Base-by-base conservation (phyloP, 164 flowering plant species). In the Umbilicus rupestris region DNA sequence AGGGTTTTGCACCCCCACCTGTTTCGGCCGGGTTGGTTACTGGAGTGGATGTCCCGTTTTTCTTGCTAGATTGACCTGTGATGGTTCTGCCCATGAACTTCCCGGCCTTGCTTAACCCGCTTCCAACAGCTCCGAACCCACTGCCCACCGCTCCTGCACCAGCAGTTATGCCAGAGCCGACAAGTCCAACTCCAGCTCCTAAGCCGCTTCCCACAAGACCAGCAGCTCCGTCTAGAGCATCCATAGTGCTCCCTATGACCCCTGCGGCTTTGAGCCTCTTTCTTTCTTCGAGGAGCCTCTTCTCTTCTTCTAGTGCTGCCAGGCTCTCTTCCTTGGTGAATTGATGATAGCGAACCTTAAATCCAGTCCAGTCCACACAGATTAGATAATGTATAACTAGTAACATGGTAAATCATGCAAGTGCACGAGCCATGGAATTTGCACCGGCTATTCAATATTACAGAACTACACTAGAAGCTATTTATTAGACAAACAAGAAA, bases 211-310 rank as follows among this genome's bases (percentile, higher is more conserved):
- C 89, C 15, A 85, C 90, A 46, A 80, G 59, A 2, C 80, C 77
- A n/a, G 84, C 85, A 17, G 87, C 97, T 60, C 92, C 94, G 50
- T 81, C 94, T 17, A 90, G 75, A 41, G 97, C 99, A 72, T 95
- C 99, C 96, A 95, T 88, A 1, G 96, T 88, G 83, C 97, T 92
- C 26, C 97, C 97, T 20, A 92, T 87, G 19, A 87, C 76, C 49
- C 97, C 97, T 6, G 80, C 89, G 68, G 81, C 96, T 73, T 88
- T 91, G 73, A 91, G 75, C 71, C 79, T 87, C 80, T 84, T 86
- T 59, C 93, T 80, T 70, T 83, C 82, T 75, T 94, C 97, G 20
- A 87, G 69, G 74, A 84, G 77, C 75, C 67, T 78, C 85, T 92
- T 94, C 79, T 94, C 99, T 71, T 77, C 90, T 78, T 94, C 96